These are phyloP conservation scores for Ophiostoma ulmi DNA, from an alignment of 2,329 filamentous ascomycete genomes.

Conservation along the genomic window DNA sequence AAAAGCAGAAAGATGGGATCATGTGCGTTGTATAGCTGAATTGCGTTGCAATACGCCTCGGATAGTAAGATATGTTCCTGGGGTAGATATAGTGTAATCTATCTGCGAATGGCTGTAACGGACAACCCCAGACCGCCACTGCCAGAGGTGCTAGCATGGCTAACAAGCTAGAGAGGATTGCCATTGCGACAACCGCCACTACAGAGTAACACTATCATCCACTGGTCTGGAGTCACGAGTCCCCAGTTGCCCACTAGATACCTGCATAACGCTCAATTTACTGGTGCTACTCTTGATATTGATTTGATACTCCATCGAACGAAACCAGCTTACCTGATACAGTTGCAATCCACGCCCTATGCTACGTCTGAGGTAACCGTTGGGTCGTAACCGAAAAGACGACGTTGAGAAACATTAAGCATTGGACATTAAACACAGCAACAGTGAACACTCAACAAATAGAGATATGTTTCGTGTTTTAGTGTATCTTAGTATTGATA, in stretches of 20 bases:
- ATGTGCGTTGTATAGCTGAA: neutral
- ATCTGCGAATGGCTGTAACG: neutral
- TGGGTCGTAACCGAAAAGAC: slow-evolving; percentile 5
- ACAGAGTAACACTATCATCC: neutral
- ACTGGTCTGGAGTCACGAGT: too few relatives aligned
- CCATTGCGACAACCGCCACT: neutral
- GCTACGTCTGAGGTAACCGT: slow-evolving; percentile 12
- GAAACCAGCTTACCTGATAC: slow-evolving; percentile 1
- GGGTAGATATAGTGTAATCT: neutral
- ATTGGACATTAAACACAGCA: neutral
- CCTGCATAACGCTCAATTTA: neutral
- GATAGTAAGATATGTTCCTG: neutral
- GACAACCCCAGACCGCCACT: slow-evolving; percentile 9
- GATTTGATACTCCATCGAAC: neutral
- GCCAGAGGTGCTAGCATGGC: neutral
- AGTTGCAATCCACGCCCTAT: neutral
- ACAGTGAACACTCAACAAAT: too few relatives aligned
- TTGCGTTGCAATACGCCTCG: neutral
- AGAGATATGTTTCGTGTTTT: neutral
- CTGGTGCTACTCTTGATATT: neutral
- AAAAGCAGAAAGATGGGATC: too few relatives aligned
- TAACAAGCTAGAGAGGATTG: neutral
- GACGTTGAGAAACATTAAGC: neutral
- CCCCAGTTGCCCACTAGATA: neutral
- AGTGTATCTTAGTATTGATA: neutral